Percentiles rank a stretch among this genome's conserved stretches.
phyloP scores from a whole-genome alignment of 2,329 filamentous ascomycete genomes.

The Fusarium robinianum region DNA sequence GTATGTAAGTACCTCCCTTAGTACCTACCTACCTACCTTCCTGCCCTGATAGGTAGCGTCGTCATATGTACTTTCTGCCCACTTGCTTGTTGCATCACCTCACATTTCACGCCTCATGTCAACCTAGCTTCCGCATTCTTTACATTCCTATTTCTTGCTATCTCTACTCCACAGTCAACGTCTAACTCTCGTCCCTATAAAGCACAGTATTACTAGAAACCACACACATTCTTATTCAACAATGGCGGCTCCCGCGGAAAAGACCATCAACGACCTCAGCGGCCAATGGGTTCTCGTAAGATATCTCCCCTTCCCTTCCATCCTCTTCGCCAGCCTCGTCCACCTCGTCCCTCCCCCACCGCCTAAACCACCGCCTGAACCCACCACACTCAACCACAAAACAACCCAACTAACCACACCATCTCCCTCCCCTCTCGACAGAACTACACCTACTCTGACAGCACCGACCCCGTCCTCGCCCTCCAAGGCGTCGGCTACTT shows the following conservation, averaged over 20 bases:
- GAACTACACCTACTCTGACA: constrained; percentile 77
- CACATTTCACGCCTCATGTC: too few species aligned
- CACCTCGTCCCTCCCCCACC: constrained; percentile 11
- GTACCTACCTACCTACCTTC: too few species aligned
- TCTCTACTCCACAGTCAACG: not conserved
- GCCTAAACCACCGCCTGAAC: too few species aligned
- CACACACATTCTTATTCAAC: too few species aligned
- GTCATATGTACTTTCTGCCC: too few species aligned
- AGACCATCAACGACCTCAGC: constrained; percentile 69
- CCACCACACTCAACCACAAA: not conserved
- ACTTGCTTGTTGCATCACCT: too few species aligned
- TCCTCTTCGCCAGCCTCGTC: not conserved
- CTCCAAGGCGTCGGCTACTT: constrained; percentile 76
- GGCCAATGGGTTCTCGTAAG: constrained; percentile 73
- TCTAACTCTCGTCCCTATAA: constrained; percentile 5
- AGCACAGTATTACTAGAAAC: too few species aligned
- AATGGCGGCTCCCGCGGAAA: constrained; percentile 73
- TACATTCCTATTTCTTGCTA: too few species aligned
- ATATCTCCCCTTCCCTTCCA: constrained; percentile 5
- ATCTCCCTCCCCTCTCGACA: too few species aligned
- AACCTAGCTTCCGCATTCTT: too few species aligned
- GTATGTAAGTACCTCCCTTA: too few species aligned
- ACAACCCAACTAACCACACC: constrained; percentile 8
- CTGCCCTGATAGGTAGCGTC: too few species aligned
- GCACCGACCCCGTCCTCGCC: constrained; percentile 68